A percentile compares a stretch with the other conserved stretches of the same genome.
Evolutionary conservation across 1,139 yeast genomes (phyloP).

Genomic region (Yamadazyma sp.): DNA sequence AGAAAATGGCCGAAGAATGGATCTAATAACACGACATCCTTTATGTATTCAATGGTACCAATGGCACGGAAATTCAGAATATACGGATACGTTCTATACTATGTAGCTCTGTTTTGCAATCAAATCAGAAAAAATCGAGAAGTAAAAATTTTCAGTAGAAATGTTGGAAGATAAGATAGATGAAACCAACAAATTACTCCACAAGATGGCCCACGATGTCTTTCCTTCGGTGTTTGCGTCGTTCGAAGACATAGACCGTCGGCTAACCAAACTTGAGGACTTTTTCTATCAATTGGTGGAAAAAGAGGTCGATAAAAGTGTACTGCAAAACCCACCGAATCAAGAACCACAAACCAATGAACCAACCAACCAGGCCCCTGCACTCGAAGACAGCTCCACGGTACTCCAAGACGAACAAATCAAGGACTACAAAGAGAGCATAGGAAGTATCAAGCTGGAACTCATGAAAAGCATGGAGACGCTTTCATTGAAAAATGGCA

Average conservation of each 20-base stretch:
- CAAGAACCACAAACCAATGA: not conserved
- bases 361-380: not conserved
- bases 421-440: not conserved
- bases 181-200: constrained; percentile 15
- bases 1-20: no score
- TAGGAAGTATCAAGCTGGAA: not conserved
- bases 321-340: not conserved
- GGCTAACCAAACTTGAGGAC: constrained; percentile 11
- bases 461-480: not conserved
- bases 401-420: not conserved
- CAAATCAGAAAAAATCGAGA: not conserved
- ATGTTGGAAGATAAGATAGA: constrained; percentile 15
- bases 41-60: no score
- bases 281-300: constrained; percentile 4
- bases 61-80: no score
- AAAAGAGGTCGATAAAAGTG: not conserved
- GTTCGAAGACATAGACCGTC: constrained; percentile 13
- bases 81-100: not conserved
- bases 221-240: constrained; percentile 15
- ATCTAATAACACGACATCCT: no score
- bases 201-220: constrained; percentile 13
- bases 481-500: not conserved
- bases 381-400: not conserved
- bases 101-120: not conserved
- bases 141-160: constrained; percentile 6